These are phyloP conservation scores for Hymenoscyphus linearis DNA, from an alignment of 2,329 filamentous ascomycete species.

Conservation along the genomic window DNA sequence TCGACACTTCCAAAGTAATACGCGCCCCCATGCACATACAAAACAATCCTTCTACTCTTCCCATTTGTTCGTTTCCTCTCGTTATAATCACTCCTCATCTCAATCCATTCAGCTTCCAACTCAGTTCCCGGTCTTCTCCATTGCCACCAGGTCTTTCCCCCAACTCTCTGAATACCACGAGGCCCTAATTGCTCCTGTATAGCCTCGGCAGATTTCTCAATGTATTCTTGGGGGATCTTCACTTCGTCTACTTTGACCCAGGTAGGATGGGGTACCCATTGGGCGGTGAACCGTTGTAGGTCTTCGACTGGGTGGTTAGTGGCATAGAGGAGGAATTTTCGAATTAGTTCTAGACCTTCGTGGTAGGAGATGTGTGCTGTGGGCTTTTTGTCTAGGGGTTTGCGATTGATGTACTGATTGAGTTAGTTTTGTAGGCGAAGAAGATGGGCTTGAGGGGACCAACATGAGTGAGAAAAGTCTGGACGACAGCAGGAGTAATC, in stretches of 20 bases:
- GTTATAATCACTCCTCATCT: constrained; percentile 80
- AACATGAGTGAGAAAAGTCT: constrained; percentile 84
- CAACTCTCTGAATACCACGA: constrained; percentile 68
- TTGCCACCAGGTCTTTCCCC: constrained; percentile 84
- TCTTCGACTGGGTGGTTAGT: constrained; percentile 91
- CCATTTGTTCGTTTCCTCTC: constrained; percentile 59
- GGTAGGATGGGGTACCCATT: constrained; percentile 83
- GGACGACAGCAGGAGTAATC: constrained; percentile 80
- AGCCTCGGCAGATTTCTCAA: constrained; percentile 60
- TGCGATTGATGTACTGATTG: constrained; percentile 72
- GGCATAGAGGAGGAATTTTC: constrained; percentile 77
- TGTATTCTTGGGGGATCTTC: constrained; percentile 56
- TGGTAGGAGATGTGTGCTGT: constrained; percentile 92
- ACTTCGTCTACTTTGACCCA: constrained; percentile 79
- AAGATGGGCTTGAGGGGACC: constrained; percentile 29
- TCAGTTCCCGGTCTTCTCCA: constrained; percentile 66
- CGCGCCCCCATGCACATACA: constrained; percentile 90
- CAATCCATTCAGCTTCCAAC: constrained; percentile 87
- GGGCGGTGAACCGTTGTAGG: constrained; percentile 81
- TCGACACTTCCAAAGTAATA: constrained; percentile 96
- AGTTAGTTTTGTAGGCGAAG: constrained; percentile 6
- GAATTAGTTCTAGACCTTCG: constrained; percentile 82
- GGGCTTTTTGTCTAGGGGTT: constrained; percentile 69
- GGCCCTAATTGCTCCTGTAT: constrained; percentile 71
- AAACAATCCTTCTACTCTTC: constrained; percentile 69